Conservation (phyloP, 352 stramenopile species). For the Globisporangium takayamanum region DNA sequence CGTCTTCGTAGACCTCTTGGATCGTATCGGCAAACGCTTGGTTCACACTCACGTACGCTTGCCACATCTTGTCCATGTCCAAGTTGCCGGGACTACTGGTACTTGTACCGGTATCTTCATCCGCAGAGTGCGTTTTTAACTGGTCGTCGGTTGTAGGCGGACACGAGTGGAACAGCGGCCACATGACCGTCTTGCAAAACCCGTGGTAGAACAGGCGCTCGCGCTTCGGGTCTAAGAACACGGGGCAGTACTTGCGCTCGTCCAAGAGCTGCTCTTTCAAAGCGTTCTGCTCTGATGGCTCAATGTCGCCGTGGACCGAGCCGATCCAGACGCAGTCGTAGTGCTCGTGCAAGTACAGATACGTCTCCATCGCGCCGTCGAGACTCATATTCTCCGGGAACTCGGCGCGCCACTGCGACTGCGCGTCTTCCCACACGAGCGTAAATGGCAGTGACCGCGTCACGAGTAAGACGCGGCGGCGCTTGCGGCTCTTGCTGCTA, state of each 20-base stretch:
- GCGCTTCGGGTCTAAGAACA: slow-evolving; percentile 85
- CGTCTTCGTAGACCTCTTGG: slow-evolving; percentile 84
- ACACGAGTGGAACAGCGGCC: slow-evolving; percentile 88
- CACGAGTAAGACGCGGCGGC: slow-evolving; percentile 63
- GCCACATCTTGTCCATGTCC: slow-evolving; percentile 84
- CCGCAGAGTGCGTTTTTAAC: slow-evolving; percentile 53
- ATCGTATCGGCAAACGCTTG: slow-evolving; percentile 83
- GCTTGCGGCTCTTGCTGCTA: slow-evolving; percentile 24
- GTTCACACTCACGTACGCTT: slow-evolving; percentile 87
- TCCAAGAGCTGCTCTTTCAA: slow-evolving; percentile 83
- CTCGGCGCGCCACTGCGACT: slow-evolving; percentile 78
- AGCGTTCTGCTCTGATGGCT: slow-evolving; percentile 73
- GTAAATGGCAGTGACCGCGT: slow-evolving; percentile 74
- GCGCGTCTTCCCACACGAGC: slow-evolving; percentile 68
- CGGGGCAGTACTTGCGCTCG: slow-evolving; percentile 87
- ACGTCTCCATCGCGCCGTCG: slow-evolving; percentile 75
- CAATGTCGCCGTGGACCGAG: slow-evolving; percentile 73
- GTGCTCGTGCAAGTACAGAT: slow-evolving; percentile 65
- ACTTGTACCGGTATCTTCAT: slow-evolving; percentile 32
- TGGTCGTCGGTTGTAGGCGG: slow-evolving; percentile 76
- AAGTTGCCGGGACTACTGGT: slow-evolving; percentile 17
- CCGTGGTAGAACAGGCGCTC: slow-evolving; percentile 87
- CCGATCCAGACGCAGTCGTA: slow-evolving; percentile 85
- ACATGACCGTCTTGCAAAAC: slow-evolving; percentile 89
- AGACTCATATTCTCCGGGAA: slow-evolving; percentile 67